phyloP scores from a whole-genome alignment of 129 eudicot genomes.

The Saussurea involucrata region DNA sequence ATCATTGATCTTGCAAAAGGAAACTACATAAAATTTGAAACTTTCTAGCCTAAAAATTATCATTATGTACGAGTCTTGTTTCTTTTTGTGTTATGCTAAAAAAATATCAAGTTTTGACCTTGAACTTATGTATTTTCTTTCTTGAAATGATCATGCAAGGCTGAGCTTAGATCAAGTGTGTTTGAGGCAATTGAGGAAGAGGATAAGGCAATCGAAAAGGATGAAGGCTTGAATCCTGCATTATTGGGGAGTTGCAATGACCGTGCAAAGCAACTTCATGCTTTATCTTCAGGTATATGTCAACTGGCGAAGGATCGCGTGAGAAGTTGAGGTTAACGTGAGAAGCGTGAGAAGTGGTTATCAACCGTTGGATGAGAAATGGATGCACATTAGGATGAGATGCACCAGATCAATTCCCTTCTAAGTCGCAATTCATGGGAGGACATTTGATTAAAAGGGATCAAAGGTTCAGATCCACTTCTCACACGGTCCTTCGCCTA shows the following conservation, averaged over 20 bases:
- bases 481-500: no score
- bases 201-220: conserved; percentile 70
- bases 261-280: conserved; percentile 84
- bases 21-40: neutral
- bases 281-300: conserved; percentile 75
- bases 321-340: no score
- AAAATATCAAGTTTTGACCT: conserved; percentile 2
- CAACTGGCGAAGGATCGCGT: no score
- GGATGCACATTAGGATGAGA: no score
- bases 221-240: conserved; percentile 86
- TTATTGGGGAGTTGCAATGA: conserved; percentile 96
- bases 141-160: conserved; percentile 35
- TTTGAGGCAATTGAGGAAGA: conserved; percentile 98
- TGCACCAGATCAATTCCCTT: no score
- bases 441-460: no score
- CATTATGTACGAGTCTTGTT: neutral
- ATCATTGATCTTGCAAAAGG: neutral
- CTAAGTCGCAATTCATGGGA: no score
- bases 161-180: conserved; percentile 93
- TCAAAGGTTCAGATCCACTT: no score
- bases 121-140: neutral
- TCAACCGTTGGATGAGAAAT: no score
- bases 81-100: neutral
- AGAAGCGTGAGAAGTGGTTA: no score
- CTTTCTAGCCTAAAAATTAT: no score